Conservation (phyloP, 768 basidiomycete species). For the Boletus subcaerulescens region DNA sequence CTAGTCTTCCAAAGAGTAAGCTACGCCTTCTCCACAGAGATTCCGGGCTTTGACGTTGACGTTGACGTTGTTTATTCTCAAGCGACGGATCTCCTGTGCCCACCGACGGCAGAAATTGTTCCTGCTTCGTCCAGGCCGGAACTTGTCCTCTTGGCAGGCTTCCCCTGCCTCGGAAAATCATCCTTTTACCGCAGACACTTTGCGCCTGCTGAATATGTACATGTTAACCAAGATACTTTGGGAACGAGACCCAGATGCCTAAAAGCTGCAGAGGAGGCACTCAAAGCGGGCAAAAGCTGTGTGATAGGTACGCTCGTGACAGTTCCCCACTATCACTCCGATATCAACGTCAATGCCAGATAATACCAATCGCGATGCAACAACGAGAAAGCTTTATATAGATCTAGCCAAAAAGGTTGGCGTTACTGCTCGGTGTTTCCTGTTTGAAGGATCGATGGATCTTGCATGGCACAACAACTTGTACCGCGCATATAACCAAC, state of each 20-base stretch:
- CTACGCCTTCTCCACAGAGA: not conserved
- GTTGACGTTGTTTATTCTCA: no score
- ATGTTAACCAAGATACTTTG: conserved; percentile 86
- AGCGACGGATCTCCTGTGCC: conserved; percentile 40
- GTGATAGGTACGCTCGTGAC: conserved; percentile 63
- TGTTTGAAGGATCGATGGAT: conserved; percentile 73
- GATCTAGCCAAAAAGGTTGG: conserved; percentile 56
- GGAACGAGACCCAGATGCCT: conserved; percentile 75
- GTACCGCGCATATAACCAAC: conserved; percentile 71
- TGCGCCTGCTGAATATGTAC: conserved; percentile 60
- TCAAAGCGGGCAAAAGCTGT: conserved; percentile 59
- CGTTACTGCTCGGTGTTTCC: conserved; percentile 63
- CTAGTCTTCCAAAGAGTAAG: conserved; percentile 36
- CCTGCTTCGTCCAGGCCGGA: conserved; percentile 30
- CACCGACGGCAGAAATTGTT: conserved; percentile 15
- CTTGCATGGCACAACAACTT: conserved; percentile 93
- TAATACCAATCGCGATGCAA: conserved; percentile 82
- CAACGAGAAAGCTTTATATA: conserved; percentile 70
- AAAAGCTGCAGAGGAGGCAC: conserved; percentile 52
- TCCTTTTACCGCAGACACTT: conserved; percentile 76
- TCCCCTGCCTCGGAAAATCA: conserved; percentile 74
- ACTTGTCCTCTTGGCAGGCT: conserved; percentile 61
- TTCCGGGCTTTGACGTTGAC: not conserved
- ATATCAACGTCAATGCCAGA: conserved; percentile 43
- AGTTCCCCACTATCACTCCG: no score